These are phyloP conservation scores for Pseudogymnoascus sp. DNA, from an alignment of 2,329 filamentous ascomycete species.

Conservation along the genomic window DNA sequence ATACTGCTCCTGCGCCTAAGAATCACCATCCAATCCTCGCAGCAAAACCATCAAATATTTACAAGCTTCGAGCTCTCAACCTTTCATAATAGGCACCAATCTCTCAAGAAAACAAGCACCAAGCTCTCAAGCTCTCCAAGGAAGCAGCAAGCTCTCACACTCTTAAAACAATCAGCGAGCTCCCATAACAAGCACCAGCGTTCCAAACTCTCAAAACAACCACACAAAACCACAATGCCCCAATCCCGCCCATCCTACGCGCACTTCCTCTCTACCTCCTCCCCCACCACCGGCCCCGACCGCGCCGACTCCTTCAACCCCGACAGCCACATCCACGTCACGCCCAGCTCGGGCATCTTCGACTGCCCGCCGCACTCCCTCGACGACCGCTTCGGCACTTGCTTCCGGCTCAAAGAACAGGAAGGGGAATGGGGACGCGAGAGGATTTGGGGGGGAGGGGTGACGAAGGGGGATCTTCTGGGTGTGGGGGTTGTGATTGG, in stretches of 20 bases:
- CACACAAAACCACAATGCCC: neutral
- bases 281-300: neutral
- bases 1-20: neutral
- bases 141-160: neutral
- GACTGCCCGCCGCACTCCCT: neutral
- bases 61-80: neutral
- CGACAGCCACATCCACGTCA: neutral
- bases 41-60: too few relatives aligned
- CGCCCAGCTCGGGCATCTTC: neutral
- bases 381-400: neutral
- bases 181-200: neutral
- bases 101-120: neutral
- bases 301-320: neutral
- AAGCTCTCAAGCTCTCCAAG: neutral
- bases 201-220: neutral
- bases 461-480: neutral
- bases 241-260: neutral
- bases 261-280: neutral
- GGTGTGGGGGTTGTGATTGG: neutral
- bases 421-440: neutral
- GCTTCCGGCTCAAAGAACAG: neutral
- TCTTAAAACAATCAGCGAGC: too few relatives aligned
- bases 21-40: neutral
- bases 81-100: neutral
- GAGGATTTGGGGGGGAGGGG: neutral